Conservation (phyloP, 176 grass and related monocot genomes). For the Aegilops longissima region DNA sequence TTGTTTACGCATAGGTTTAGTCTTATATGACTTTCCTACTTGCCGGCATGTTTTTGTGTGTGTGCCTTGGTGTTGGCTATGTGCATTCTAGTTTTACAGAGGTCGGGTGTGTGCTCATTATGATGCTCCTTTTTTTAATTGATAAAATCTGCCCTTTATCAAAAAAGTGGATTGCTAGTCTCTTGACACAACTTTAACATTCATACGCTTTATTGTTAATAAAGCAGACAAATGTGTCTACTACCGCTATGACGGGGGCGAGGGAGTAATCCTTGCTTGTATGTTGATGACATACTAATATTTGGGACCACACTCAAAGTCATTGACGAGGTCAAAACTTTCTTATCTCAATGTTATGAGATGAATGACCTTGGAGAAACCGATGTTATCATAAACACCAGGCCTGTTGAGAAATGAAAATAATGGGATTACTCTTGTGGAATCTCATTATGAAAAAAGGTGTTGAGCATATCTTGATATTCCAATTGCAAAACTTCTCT, state of each 20-base stretch:
- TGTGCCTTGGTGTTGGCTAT: no score
- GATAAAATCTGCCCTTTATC: no score
- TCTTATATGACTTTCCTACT: no score
- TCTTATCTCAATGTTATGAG: neutral
- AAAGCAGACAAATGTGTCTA: no score
- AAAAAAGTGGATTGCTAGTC: no score
- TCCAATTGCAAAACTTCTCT: neutral
- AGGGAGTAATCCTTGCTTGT: neutral
- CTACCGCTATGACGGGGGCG: neutral
- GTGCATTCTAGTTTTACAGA: no score
- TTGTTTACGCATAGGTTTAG: no score
- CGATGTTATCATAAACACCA: neutral
- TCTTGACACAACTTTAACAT: no score
- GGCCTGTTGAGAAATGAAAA: neutral
- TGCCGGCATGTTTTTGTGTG: no score
- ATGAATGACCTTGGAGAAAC: neutral
- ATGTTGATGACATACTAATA: neutral
- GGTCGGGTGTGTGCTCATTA: no score
- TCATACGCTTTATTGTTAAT: no score
- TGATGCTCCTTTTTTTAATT: no score
- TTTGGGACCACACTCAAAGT: neutral
- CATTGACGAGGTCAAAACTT: neutral
- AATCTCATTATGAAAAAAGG: neutral
- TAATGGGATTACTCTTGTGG: neutral
- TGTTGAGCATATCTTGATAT: neutral